phyloP scores from a whole-genome alignment of 164 flowering plant genomes.

The Chimonanthus salicifolius region DNA sequence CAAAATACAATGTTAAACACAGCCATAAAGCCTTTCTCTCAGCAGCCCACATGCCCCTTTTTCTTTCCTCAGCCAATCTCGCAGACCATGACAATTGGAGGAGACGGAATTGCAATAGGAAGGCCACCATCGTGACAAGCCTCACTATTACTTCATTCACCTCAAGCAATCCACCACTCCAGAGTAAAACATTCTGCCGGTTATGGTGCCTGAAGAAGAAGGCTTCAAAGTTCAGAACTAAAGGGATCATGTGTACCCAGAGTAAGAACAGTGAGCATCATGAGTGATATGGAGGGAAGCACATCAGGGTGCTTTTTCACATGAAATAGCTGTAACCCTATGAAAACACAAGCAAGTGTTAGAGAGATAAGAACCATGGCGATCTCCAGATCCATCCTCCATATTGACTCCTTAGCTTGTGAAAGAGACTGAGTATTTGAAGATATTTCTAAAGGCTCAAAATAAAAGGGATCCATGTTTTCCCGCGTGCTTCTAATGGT shows the following conservation, averaged over 20 bases:
- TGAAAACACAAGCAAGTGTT: slow-evolving; percentile 47
- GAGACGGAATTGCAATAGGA: slow-evolving; percentile 50
- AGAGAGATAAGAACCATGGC: slow-evolving; percentile 48
- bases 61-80: slow-evolving; percentile 24
- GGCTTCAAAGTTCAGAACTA: slow-evolving; percentile 58
- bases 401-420: slow-evolving; percentile 20
- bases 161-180: slow-evolving; percentile 45
- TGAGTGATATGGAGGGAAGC: slow-evolving; percentile 43
- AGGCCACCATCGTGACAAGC: slow-evolving; percentile 44
- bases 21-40: slow-evolving; percentile 40
- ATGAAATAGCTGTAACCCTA: slow-evolving; percentile 43
- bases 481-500: slow-evolving; percentile 44
- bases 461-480: slow-evolving; percentile 44
- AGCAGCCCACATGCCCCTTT: slow-evolving; percentile 24
- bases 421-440: slow-evolving; percentile 14
- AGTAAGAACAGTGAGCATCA: slow-evolving; percentile 54
- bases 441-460: slow-evolving; percentile 31
- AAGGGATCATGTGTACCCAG: slow-evolving; percentile 58
- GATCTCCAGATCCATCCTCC: slow-evolving; percentile 62
- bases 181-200: slow-evolving; percentile 16
- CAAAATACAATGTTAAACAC: slow-evolving; percentile 30
- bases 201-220: slow-evolving; percentile 23
- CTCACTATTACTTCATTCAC: slow-evolving; percentile 49
- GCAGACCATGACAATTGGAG: slow-evolving; percentile 51
- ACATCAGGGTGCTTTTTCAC: slow-evolving; percentile 43